Conservation (phyloP, 257 asterid genomes). For the Linaria vulgaris region DNA sequence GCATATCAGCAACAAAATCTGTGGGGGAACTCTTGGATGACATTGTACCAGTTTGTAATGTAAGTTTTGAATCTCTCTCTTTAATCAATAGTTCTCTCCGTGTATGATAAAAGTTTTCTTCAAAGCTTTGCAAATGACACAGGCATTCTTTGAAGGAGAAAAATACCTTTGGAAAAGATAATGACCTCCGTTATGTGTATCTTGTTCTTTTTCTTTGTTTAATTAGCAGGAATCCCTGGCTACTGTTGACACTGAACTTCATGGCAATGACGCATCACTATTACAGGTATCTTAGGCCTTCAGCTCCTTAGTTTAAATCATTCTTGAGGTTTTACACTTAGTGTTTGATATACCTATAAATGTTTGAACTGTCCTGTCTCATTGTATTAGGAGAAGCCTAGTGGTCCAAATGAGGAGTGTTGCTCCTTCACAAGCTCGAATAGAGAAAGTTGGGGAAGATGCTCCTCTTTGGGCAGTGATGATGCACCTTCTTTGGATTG, state of each 20-base stretch:
- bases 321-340: neutral
- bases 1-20: slow-evolving; percentile 58
- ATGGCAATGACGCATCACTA: slow-evolving; percentile 41
- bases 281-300: slow-evolving; percentile 50
- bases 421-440: slow-evolving; percentile 95
- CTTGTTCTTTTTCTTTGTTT: slow-evolving; percentile 2
- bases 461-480: slow-evolving; percentile 95
- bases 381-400: slow-evolving; percentile 55
- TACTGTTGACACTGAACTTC: slow-evolving; percentile 43
- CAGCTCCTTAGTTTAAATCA: slow-evolving; percentile 16
- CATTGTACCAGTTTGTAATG: slow-evolving; percentile 64
- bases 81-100: neutral
- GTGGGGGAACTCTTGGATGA: slow-evolving; percentile 77
- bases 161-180: neutral
- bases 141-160: neutral
- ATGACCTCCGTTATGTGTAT: neutral
- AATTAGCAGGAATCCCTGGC: slow-evolving; percentile 61
- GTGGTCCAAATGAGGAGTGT: slow-evolving; percentile 74
- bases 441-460: slow-evolving; percentile 98
- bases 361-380: slow-evolving; percentile 13
- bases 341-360: slow-evolving; percentile 1
- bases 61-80: slow-evolving; percentile 24
- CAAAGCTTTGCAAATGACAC: neutral
- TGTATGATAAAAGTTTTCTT: no score
- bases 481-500: slow-evolving; percentile 52